These are phyloP conservation scores for Mycothermus thermophilus DNA, from an alignment of 495 filamentous ascomycete genomes.

Conservation along the genomic window DNA sequence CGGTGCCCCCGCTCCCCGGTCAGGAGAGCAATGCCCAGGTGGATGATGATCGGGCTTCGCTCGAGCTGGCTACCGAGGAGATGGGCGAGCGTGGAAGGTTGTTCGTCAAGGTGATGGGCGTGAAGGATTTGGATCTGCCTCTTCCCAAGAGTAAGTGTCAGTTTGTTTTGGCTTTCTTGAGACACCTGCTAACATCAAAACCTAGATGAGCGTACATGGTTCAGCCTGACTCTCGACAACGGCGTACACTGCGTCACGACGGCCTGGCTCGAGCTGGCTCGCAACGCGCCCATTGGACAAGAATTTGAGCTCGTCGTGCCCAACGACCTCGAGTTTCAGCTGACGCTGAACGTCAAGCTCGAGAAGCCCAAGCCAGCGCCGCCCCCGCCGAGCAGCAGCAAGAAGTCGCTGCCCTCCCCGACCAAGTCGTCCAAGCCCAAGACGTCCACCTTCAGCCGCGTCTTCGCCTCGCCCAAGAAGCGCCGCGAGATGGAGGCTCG, in stretches of 20 bases:
- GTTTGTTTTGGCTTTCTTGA: too few relatives aligned
- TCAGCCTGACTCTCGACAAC: constrained; percentile 90
- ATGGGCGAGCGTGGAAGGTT: constrained; percentile 76
- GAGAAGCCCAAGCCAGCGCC: constrained; percentile 51
- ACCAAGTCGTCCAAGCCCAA: constrained; percentile 50
- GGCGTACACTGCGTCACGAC: constrained; percentile 96
- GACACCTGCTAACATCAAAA: not conserved
- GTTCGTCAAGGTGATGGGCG: constrained; percentile 93
- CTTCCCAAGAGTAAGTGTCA: constrained; percentile 64
- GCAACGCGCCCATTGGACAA: constrained; percentile 88
- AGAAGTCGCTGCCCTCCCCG: constrained; percentile 33
- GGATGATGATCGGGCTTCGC: constrained; percentile 46
- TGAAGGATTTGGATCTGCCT: constrained; percentile 87
- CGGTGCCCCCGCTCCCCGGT: constrained; percentile 74
- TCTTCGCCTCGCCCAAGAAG: constrained; percentile 90
- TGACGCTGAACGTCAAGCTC: constrained; percentile 90
- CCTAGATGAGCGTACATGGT: constrained; percentile 80
- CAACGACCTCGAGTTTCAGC: constrained; percentile 91
- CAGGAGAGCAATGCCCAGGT: constrained; percentile 64
- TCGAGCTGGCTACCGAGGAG: constrained; percentile 37
- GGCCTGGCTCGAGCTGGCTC: constrained; percentile 83
- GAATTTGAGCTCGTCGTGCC: constrained; percentile 97
- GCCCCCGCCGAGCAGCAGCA: constrained; percentile 9
- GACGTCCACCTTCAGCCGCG: constrained; percentile 72
- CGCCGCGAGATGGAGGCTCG: constrained; percentile 81